phyloP scores from a whole-genome alignment of 805 yeast genomes.

The Candida qinlingensis region DNA sequence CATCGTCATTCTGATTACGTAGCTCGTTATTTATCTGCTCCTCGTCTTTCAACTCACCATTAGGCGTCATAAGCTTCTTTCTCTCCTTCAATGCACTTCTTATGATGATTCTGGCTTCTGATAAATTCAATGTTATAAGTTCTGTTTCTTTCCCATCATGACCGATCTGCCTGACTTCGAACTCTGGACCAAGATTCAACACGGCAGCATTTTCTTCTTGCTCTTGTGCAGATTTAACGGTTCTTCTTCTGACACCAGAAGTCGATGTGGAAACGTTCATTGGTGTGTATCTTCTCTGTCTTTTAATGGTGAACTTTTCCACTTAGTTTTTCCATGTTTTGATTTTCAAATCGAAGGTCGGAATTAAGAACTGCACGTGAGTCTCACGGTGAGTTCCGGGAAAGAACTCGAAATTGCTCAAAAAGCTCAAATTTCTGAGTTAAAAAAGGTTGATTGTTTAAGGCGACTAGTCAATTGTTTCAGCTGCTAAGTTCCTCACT shows the following conservation, averaged over 20 bases:
- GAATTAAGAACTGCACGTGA: too few species aligned
- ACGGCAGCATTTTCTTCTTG: constrained; percentile 92
- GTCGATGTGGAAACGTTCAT: constrained; percentile 93
- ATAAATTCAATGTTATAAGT: constrained; percentile 77
- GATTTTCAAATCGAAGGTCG: too few species aligned
- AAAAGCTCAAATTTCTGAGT: too few species aligned
- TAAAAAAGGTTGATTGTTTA: too few species aligned
- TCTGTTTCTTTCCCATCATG: constrained; percentile 76
- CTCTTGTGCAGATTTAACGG: constrained; percentile 51
- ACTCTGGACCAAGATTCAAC: constrained; percentile 89
- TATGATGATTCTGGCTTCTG: constrained; percentile 86
- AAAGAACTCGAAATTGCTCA: too few species aligned
- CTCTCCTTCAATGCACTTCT: constrained; percentile 85
- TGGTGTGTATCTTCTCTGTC: background rate
- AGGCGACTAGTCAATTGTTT: too few species aligned
- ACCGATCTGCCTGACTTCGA: constrained; percentile 71
- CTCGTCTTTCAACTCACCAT: constrained; percentile 29
- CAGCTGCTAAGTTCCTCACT: too few species aligned
- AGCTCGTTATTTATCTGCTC: constrained; percentile 22
- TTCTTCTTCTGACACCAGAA: constrained; percentile 76
- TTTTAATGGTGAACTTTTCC: background rate
- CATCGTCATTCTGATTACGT: constrained; percentile 14
- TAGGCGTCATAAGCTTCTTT: constrained; percentile 45
- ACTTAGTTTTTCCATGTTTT: too few species aligned
- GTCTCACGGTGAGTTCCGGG: too few species aligned